phyloP scores from a whole-genome alignment of 2,329 filamentous ascomycete species.

The Aspergillus aculeatinus region DNA sequence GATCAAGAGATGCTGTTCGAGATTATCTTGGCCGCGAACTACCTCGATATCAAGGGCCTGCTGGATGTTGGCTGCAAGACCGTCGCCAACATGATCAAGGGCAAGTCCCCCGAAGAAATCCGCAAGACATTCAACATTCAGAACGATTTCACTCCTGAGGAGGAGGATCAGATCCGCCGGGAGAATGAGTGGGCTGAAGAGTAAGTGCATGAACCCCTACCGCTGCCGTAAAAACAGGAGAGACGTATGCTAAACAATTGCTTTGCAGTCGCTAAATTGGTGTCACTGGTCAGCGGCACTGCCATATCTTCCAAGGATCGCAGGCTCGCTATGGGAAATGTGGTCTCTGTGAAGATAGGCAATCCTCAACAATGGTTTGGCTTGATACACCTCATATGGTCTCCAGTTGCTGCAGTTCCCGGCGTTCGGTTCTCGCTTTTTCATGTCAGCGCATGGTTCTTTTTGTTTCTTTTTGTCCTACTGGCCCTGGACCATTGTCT shows the following conservation, averaged over 20 bases:
- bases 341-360: background rate
- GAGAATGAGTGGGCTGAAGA: constrained; percentile 94
- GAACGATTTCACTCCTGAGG: constrained; percentile 97
- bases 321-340: constrained; percentile 1
- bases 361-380: constrained; percentile 3
- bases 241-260: constrained; percentile 10
- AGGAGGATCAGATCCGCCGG: constrained; percentile 94
- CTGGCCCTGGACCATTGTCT: constrained; percentile 3
- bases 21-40: constrained; percentile 97
- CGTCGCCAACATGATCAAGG: constrained; percentile 99
- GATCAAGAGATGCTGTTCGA: constrained; percentile 99
- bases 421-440: constrained; percentile 22
- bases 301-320: constrained; percentile 5
- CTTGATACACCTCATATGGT: constrained; percentile 4
- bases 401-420: constrained; percentile 15
- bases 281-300: background rate
- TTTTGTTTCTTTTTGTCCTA: background rate
- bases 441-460: constrained; percentile 15
- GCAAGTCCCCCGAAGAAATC: constrained; percentile 98
- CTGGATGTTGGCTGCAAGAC: constrained; percentile 99
- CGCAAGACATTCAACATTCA: constrained; percentile 99
- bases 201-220: constrained; percentile 36
- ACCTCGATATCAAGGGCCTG: constrained; percentile 97
- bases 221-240: no score
- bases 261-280: constrained; percentile 50